phyloP scores from a whole-genome alignment of 2,329 filamentous ascomycete species.

The Fusarium chuoi region DNA sequence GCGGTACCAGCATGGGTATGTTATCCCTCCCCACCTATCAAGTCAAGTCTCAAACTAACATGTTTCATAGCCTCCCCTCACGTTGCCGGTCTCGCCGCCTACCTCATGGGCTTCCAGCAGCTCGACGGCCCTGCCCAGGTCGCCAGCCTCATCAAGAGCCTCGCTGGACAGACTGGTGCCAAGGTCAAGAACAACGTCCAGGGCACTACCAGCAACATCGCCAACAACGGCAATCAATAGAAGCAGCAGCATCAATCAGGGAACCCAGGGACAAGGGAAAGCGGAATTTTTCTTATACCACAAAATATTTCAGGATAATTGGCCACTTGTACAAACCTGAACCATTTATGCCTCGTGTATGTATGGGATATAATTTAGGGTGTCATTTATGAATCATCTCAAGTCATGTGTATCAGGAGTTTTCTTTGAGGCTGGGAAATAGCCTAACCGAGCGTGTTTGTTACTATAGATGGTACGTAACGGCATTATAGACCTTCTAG shows the following conservation, averaged over 20 bases:
- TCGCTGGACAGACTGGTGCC: constrained; percentile 61
- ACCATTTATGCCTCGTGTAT: constrained; percentile 32
- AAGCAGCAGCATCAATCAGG: constrained; percentile 13
- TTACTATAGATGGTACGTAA: constrained; percentile 30
- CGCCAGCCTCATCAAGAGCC: constrained; percentile 61
- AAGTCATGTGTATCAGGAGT: constrained; percentile 16
- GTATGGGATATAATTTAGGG: constrained; percentile 41
- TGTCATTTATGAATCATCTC: constrained; percentile 24
- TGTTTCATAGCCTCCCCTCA: constrained; percentile 66
- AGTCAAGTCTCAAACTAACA: constrained; percentile 22
- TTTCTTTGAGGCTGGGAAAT: constrained; percentile 12
- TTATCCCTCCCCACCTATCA: background rate
- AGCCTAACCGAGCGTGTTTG: constrained; percentile 4
- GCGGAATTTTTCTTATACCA: constrained; percentile 26
- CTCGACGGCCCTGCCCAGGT: constrained; percentile 54
- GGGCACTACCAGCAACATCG: constrained; percentile 63
- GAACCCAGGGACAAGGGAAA: constrained; percentile 22
- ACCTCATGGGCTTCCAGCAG: constrained; percentile 69
- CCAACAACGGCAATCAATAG: constrained; percentile 63
- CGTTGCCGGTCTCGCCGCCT: constrained; percentile 74
- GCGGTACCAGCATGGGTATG: constrained; percentile 68
- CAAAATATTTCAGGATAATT: constrained; percentile 39
- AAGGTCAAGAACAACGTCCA: constrained; percentile 53
- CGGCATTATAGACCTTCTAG: constrained; percentile 25
- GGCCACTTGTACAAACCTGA: constrained; percentile 36